These are phyloP conservation scores for Coniella lustricola DNA, from an alignment of 2,329 filamentous ascomycete genomes.

Conservation along the genomic window DNA sequence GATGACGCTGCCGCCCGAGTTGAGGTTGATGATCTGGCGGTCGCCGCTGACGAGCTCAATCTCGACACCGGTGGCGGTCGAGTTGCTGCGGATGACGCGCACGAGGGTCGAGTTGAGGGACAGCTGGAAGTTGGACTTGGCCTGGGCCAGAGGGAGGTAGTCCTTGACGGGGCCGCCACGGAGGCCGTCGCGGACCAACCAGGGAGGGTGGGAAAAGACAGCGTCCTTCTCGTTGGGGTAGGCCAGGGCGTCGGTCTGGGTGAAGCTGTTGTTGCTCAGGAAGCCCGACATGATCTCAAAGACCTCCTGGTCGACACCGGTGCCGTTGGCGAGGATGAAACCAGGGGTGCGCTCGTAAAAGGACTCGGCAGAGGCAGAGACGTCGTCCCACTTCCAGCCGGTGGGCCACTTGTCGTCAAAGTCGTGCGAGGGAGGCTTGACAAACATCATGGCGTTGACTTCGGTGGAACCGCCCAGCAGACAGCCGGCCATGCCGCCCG, in stretches of 20 bases:
- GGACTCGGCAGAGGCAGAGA: slow-evolving; percentile 20
- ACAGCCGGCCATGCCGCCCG: slow-evolving; percentile 28
- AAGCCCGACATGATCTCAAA: slow-evolving; percentile 16
- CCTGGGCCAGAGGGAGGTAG: slow-evolving; percentile 21
- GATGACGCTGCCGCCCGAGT: slow-evolving; percentile 19
- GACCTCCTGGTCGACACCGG: slow-evolving; percentile 17
- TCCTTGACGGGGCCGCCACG: slow-evolving; percentile 20
- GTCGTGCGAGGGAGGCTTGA: slow-evolving; percentile 26
- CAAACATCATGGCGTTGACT: slow-evolving; percentile 30
- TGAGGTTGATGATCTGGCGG: slow-evolving; percentile 21
- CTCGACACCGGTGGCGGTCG: slow-evolving; percentile 20
- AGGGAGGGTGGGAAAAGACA: slow-evolving; percentile 18
- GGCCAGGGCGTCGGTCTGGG: slow-evolving; percentile 16
- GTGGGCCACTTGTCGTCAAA: slow-evolving; percentile 25
- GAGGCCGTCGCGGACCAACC: slow-evolving; percentile 17
- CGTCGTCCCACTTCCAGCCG: slow-evolving; percentile 25
- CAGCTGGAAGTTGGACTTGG: slow-evolving; percentile 21
- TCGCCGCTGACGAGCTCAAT: slow-evolving; percentile 17
- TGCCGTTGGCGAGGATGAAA: slow-evolving; percentile 21
- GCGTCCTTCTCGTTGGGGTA: slow-evolving; percentile 16
- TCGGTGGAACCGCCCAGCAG: slow-evolving; percentile 30
- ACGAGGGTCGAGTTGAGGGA: slow-evolving; percentile 22
- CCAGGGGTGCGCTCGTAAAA: slow-evolving; percentile 24
- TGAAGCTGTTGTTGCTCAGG: slow-evolving; percentile 16
- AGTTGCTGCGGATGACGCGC: slow-evolving; percentile 18